Evolutionary conservation across 306 rosid species (phyloP).

Genomic region (Dryas octopetala): DNA sequence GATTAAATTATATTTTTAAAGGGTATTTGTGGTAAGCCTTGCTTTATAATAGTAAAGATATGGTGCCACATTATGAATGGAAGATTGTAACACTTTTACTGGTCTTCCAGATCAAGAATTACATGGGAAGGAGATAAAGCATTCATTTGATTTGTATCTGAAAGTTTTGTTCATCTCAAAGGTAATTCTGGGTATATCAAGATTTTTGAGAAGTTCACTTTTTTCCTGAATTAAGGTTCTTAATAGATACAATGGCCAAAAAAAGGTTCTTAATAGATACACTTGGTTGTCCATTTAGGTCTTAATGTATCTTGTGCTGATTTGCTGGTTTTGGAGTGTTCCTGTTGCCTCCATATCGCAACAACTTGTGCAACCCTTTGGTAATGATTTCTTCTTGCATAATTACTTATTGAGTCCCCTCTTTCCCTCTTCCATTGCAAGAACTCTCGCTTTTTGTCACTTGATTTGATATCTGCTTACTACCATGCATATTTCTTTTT

Average conservation of each 20-base stretch:
- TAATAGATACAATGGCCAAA: not conserved
- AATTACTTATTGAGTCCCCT: not conserved
- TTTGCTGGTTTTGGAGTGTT: slow-evolving; percentile 81
- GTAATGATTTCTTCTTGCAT: slow-evolving; percentile 42
- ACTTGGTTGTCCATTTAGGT: slow-evolving; percentile 45
- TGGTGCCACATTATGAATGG: not conserved
- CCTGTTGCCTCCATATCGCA: slow-evolving; percentile 77
- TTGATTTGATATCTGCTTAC: not conserved
- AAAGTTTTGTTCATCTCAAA: slow-evolving; percentile 45
- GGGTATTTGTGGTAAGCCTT: not conserved
- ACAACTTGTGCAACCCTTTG: slow-evolving; percentile 89
- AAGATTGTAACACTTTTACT: slow-evolving; percentile 17
- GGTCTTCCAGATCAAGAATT: slow-evolving; percentile 62
- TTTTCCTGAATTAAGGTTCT: slow-evolving; percentile 14
- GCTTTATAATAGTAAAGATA: too few relatives aligned
- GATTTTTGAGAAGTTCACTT: slow-evolving; percentile 8
- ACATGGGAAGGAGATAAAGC: slow-evolving; percentile 43
- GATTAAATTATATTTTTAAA: not conserved
- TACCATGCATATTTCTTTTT: not conserved
- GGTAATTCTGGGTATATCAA: slow-evolving; percentile 36
- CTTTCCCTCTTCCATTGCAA: not conserved
- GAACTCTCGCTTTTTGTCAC: not conserved
- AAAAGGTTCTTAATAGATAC: slow-evolving; percentile 1
- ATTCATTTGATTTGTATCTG: slow-evolving; percentile 46
- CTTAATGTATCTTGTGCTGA: slow-evolving; percentile 47